These are phyloP conservation scores for Ustilago tritici DNA, from an alignment of 1,284 basidiomycete genomes.

Conservation along the genomic window DNA sequence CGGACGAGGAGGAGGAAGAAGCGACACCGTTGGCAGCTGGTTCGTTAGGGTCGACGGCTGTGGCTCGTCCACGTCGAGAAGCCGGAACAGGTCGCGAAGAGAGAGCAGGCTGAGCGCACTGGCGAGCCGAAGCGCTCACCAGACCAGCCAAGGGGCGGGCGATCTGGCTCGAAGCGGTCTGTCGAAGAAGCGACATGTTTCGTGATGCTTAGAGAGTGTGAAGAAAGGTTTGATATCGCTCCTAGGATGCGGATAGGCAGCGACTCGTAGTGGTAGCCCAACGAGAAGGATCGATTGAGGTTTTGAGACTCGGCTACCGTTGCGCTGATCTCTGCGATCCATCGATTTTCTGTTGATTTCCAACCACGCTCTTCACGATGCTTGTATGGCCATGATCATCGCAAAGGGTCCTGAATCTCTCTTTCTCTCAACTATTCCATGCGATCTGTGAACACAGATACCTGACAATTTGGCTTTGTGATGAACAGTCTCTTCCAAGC, in stretches of 20 bases:
- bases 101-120: constrained; percentile 24
- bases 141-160: constrained; percentile 30
- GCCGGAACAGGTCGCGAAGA: constrained; percentile 18
- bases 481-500: not conserved
- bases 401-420: not conserved
- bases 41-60: constrained; percentile 50
- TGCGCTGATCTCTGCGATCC: not conserved
- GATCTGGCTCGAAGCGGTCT: constrained; percentile 29
- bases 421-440: not conserved
- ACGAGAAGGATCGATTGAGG: not conserved
- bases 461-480: not conserved
- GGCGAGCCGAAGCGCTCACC: constrained; percentile 28
- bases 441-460: not conserved
- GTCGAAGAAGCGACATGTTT: constrained; percentile 46
- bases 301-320: not conserved
- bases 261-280: not conserved
- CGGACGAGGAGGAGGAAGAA: constrained; percentile 11
- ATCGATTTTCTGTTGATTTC: constrained; percentile 1
- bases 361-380: not conserved
- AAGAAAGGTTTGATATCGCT: not conserved
- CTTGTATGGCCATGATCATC: not conserved
- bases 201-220: not conserved
- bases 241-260: not conserved
- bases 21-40: constrained; percentile 24
- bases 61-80: constrained; percentile 47